These are phyloP conservation scores for Cladophialophora psammophila DNA, from an alignment of 2,329 filamentous ascomycete species.

Conservation along the genomic window DNA sequence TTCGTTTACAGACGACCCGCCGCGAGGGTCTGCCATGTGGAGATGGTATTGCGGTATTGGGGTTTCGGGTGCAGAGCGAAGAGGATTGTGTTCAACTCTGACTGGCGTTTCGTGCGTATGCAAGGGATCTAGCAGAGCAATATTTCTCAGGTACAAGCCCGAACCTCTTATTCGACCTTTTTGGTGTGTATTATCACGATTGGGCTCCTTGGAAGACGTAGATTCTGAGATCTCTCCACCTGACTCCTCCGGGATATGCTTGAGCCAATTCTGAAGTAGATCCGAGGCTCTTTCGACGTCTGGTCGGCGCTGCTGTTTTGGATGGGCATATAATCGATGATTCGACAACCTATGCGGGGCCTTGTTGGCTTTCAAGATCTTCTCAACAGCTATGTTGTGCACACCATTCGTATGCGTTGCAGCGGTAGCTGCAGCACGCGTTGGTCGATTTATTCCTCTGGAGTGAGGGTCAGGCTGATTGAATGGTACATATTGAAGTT, in stretches of 20 bases:
- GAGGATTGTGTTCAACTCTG: not conserved
- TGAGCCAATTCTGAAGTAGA: constrained; percentile 5
- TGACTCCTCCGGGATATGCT: not conserved
- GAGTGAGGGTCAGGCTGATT: not conserved
- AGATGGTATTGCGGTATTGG: not conserved
- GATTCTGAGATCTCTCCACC: not conserved
- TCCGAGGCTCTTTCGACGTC: constrained; percentile 3
- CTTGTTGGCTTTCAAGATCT: not conserved
- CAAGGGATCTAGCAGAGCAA: not conserved
- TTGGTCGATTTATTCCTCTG: not conserved
- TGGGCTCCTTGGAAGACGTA: not conserved
- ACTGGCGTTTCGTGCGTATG: not conserved
- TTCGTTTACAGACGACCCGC: not conserved
- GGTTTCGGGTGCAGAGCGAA: not conserved
- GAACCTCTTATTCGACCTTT: not conserved
- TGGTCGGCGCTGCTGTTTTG: constrained; percentile 1
- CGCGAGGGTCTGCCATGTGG: not conserved
- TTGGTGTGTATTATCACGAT: not conserved
- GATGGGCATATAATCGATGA: not conserved
- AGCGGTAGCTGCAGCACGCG: not conserved
- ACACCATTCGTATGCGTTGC: not conserved
- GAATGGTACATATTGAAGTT: not conserved
- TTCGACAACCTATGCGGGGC: not conserved
- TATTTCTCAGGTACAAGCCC: not conserved
- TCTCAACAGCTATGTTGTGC: constrained; percentile 8